Base-by-base conservation (phyloP, 2,329 filamentous ascomycete species). In the Claviceps pazoutovae region DNA sequence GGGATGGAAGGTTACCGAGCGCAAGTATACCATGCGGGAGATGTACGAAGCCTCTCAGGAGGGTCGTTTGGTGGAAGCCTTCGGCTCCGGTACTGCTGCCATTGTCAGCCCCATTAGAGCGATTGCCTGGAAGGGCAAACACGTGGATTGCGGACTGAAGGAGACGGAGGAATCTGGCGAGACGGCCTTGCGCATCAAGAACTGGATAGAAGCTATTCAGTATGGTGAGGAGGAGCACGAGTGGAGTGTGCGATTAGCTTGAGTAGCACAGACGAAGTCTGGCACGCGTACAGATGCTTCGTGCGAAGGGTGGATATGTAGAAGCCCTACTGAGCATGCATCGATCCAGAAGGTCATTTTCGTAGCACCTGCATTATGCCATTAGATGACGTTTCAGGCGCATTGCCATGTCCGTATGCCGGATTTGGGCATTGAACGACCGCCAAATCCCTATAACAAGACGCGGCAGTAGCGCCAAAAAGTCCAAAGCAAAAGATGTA, bases 201-300 rank as follows among this genome's bases (percentile, higher is more conserved):
- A 84, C 61, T 98, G 93, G 93, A 96, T 98, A 56, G 90, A 95
- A 73, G 84, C 74, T 30, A 90, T 94, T 59, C 91, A 97, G 72
- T 96, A 97, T 66, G 93, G 93, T 56, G 90, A 96, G 57, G 86
- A 91, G 69, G 80, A 88, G 66, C 88, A 96, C 67, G 78, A 83
- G 58, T 98, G 93, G 93, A 96, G 90, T 75, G 83, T 82, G 60
- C 59, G 72, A 50, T 49, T 70, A 62, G 63, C 59, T 44, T 50
- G 43, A 43, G 21, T 48, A 46, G 34, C n/a, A 52, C 16, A 7
- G 30, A 42, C 41, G 48, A 11, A 44, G 41, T 45, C 43, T 38
- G 17, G 34, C 17, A 14, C 38, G 16, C 30, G 17, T 42, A 34
- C 19, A 48, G 37, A 48, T 30, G 48, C 23, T 36, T 42, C 5